A percentile compares a stretch with the other conserved stretches of the same genome.
These are phyloP conservation scores for Neohortaea acidophila DNA, from an alignment of 495 filamentous ascomycete species.

Conservation along the genomic window DNA sequence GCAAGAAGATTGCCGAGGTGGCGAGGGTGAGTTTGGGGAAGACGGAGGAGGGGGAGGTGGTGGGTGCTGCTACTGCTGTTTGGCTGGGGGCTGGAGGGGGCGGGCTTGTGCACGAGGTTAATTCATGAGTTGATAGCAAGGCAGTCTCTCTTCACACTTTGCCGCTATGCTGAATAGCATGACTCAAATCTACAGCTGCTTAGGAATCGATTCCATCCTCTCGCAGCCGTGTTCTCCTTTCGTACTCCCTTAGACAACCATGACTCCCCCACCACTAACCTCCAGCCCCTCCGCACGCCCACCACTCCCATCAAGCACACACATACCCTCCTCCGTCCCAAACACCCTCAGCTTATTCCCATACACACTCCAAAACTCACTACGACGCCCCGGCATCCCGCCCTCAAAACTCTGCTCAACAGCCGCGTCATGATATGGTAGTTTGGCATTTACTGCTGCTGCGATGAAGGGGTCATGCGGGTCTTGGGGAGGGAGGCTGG, in stretches of 20 bases:
- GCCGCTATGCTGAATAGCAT: too few relatives aligned
- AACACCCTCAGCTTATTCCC: constrained; percentile 52
- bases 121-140: too few relatives aligned
- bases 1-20: constrained; percentile 11
- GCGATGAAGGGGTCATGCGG: constrained; percentile 4
- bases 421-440: constrained; percentile 3
- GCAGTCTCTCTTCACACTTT: too few relatives aligned
- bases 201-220: too few relatives aligned
- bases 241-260: too few relatives aligned
- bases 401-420: constrained; percentile 1
- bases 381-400: constrained; percentile 34
- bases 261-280: neutral
- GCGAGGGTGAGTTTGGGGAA: constrained; percentile 12
- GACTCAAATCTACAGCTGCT: too few relatives aligned
- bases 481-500: constrained; percentile 1
- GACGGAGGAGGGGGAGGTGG: constrained; percentile 13
- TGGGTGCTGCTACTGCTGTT: constrained; percentile 14
- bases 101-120: too few relatives aligned
- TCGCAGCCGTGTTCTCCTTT: neutral
- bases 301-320: constrained; percentile 21
- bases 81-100: constrained; percentile 7
- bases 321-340: constrained; percentile 44
- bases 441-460: constrained; percentile 4
- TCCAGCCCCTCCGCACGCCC: neutral
- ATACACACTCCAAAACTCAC: constrained; percentile 46